phyloP scores from a whole-genome alignment of 2,329 filamentous ascomycete species.

The Pyrenochaeta sp. region DNA sequence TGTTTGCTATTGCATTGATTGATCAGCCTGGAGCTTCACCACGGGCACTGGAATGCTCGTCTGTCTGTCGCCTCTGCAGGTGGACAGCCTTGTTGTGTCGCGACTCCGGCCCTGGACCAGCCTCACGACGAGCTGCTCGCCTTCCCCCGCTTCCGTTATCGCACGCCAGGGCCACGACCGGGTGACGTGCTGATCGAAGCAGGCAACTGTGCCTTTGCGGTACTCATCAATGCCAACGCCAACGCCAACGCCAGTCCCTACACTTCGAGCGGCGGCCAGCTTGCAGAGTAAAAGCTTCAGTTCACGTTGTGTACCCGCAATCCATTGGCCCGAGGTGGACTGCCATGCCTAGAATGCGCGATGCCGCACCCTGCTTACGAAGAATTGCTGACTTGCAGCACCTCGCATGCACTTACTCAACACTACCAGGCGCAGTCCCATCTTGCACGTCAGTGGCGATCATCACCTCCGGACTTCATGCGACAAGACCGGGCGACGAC shows the following conservation, averaged over 20 bases:
- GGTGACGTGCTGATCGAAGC: slow-evolving; percentile 31
- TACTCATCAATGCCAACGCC: slow-evolving; percentile 15
- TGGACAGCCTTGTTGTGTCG: background rate
- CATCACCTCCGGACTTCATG: slow-evolving; percentile 8
- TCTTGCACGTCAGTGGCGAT: slow-evolving; percentile 18
- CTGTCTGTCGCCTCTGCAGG: background rate
- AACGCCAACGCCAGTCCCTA: background rate
- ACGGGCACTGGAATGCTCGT: background rate
- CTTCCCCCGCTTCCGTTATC: slow-evolving; percentile 42
- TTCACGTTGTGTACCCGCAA: background rate
- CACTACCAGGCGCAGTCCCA: background rate
- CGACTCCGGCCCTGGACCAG: background rate
- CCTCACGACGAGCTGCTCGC: background rate
- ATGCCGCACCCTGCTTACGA: slow-evolving; percentile 14
- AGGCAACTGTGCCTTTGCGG: slow-evolving; percentile 22
- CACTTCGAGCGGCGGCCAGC: background rate
- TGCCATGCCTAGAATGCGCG: slow-evolving; percentile 9
- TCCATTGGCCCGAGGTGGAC: background rate
- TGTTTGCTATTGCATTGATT: background rate
- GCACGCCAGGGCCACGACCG: slow-evolving; percentile 25
- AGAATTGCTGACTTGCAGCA: slow-evolving; percentile 19
- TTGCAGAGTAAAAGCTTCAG: background rate
- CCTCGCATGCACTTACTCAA: slow-evolving; percentile 5
- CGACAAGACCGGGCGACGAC: background rate
- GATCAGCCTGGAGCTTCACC: background rate